These are phyloP conservation scores for Diplosphaera chodatii DNA, from an alignment of 139 green algal species.

Conservation along the genomic window DNA sequence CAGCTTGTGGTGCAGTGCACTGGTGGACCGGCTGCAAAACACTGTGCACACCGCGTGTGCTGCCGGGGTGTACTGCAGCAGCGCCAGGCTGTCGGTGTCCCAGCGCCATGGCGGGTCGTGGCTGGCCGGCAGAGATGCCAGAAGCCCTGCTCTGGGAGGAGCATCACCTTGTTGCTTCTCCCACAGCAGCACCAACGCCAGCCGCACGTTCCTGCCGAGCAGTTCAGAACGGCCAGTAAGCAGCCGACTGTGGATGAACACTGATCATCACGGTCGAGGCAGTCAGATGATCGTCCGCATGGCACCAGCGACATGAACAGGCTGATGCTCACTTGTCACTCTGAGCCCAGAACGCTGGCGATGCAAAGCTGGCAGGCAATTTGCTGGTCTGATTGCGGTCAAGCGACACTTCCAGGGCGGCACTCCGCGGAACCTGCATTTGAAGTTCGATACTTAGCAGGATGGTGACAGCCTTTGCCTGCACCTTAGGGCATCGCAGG, in stretches of 20 bases:
- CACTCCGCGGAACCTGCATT: neutral
- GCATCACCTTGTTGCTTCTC: neutral
- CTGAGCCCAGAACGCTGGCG: neutral
- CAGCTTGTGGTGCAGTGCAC: too few relatives aligned
- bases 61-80: neutral
- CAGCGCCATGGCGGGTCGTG: neutral
- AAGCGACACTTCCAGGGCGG: neutral
- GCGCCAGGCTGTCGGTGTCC: neutral
- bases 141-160: neutral
- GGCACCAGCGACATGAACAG: too few relatives aligned
- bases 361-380: neutral
- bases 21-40: too few relatives aligned
- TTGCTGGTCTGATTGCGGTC: neutral
- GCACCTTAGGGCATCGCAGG: neutral
- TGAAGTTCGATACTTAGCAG: too few relatives aligned
- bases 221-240: too few relatives aligned
- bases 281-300: too few relatives aligned
- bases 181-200: neutral
- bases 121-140: neutral
- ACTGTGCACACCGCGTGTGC: neutral
- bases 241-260: too few relatives aligned
- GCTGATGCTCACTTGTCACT: neutral
- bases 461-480: neutral
- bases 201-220: neutral
- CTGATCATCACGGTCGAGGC: too few relatives aligned